Evolutionary conservation across 768 basidiomycete species (phyloP), one percentile per base, ranked within the genome.

Genomic region (Chalciporus chontae): DNA sequence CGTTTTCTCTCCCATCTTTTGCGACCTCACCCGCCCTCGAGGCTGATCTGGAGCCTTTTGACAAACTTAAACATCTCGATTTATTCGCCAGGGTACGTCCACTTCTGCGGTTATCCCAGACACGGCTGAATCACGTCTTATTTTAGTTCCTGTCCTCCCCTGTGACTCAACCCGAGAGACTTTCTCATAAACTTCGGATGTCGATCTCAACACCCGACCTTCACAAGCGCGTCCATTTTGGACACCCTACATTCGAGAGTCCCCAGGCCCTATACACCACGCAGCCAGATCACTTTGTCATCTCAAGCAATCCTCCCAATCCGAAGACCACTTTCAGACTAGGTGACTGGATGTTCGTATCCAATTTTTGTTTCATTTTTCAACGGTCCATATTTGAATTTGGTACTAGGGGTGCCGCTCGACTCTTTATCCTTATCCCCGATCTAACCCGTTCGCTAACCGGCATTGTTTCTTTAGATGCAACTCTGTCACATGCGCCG

Each of bases 281-380:
- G 15, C 66, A 63, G 10, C 38, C 52, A 3, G 62, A 68, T 40
- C 76, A 77, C 29, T 84, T 81, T 52, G 74, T 80, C 5, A 71
- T 86, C 45, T 87, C 85, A 15, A 79, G 65, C 57, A 87, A 87
- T 55, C 85, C 85, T 5, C 85, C 85, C 11, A 87, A 86, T 61
- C 81, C 83, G 13, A 76, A 77, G 58, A 79, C 78, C 3, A 79
- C 72, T 57, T 87, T 87, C 65, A 73, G 85, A 57, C 69, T 77
- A 5, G 85, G 85, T 14, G 85, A 87, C 61, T 87, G 85, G 85
- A 85, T 87, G 85, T 87, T 62, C 71, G 85, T 80, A 18, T 57
- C 38, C 52, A 27, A 45, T 43, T 55, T 51, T 52, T 31, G 41
- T 40, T 38, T n/a, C n/a, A 32, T n/a, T 43, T 46, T 34, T 40